These are phyloP conservation scores for Stenogyne calaminthoides DNA, from an alignment of 305 asterid species.

Conservation along the genomic window DNA sequence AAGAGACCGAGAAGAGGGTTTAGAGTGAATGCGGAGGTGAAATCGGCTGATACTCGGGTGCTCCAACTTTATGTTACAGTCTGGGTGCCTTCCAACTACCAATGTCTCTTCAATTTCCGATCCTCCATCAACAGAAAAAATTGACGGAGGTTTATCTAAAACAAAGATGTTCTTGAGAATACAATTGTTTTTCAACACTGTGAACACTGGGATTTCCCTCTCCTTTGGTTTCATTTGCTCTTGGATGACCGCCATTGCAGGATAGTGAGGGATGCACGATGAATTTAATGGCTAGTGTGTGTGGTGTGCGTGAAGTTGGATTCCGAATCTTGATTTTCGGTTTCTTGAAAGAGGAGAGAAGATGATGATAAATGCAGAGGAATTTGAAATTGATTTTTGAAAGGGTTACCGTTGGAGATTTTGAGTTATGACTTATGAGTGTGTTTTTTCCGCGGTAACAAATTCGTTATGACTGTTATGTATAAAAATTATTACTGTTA, in stretches of 20 bases:
- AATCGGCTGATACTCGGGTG: slow-evolving; percentile 94
- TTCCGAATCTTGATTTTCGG: slow-evolving; percentile 15
- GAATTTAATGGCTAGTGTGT: slow-evolving; percentile 13
- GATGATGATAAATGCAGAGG: background rate
- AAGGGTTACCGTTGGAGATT: slow-evolving; percentile 40
- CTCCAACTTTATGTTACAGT: slow-evolving; percentile 73
- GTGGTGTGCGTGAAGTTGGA: background rate
- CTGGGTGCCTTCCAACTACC: slow-evolving; percentile 78
- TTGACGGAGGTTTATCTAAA: slow-evolving; percentile 53
- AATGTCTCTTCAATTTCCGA: slow-evolving; percentile 54
- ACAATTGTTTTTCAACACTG: slow-evolving; percentile 64
- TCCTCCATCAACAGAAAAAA: slow-evolving; percentile 32
- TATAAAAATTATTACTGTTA: too few species aligned
- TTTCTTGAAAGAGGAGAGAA: slow-evolving; percentile 18
- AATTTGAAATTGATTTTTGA: slow-evolving; percentile 27
- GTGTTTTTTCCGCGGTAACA: background rate
- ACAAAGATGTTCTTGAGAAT: slow-evolving; percentile 78
- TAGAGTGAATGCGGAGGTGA: slow-evolving; percentile 74
- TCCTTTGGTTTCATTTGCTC: slow-evolving; percentile 38
- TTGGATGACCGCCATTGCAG: slow-evolving; percentile 40
- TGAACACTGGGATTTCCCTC: slow-evolving; percentile 69
- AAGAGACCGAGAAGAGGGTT: slow-evolving; percentile 55
- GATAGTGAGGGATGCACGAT: slow-evolving; percentile 4
- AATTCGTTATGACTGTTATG: too few species aligned
- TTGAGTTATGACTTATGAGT: background rate